Evolutionary conservation across 2,329 filamentous ascomycete genomes (phyloP), one percentile per base, ranked within the genome.

Genomic region (Aureobasidium sp.): DNA sequence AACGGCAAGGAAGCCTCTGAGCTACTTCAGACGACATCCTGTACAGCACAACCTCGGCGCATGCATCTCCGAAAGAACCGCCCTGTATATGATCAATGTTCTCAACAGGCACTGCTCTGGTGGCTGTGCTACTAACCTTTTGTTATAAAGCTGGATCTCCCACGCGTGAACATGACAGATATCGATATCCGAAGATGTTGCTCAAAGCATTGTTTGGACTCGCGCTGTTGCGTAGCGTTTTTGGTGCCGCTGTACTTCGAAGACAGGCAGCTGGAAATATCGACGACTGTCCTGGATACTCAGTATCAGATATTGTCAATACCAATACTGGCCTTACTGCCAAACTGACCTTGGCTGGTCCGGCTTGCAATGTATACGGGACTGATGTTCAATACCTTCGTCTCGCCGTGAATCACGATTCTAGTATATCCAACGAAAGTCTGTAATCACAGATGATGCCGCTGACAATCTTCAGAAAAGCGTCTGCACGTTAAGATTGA

Each of bases 401-500:
- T 62, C 74, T 88, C 61, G 72, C 78, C 8, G 85, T 87, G n/a
- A 81, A 85, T 65, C 86, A 86, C 68, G 80, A 88, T 68, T 82
- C 79, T 33, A 76, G 84, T 59, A 29, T 12, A 42, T 48, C 11
- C 7, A n/a, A 22, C 11, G 31, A 24, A 2, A 24, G 24, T 4
- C 17, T 24, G 39, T 19, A 35, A 7, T 12, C 12, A 44, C 9
- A 14, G 7, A 6, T 19, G 9, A 31, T 37, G 7, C 11, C 12
- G n/a, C 56, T 39, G 29, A 47, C 33, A 39, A 24, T 15, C 15
- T 17, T 3, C 14, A 59, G 56, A 39, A 58, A 65, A 69, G 33
- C 85, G 88, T 19, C 80, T 91, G 4, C 88, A 90, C 69, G 85
- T 91, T 69, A 82, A 88, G 68, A 89, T 91, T 60, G 83, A 86